Base-by-base conservation (phyloP, 208 protist genomes). In the Trypanosoma conorhini region DNA sequence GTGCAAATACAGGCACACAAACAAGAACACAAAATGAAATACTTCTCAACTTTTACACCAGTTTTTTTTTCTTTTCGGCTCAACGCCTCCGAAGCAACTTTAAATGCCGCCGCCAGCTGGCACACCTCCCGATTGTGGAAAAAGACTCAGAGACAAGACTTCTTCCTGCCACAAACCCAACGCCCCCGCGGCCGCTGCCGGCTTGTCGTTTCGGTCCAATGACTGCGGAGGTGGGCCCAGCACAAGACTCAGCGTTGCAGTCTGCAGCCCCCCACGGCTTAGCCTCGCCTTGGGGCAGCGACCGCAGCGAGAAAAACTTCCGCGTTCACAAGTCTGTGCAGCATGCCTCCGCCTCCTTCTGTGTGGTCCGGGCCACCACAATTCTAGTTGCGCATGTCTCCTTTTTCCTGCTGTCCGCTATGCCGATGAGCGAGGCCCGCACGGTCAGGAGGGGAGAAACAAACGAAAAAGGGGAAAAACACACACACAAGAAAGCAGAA, bases 1-100 rank as follows among this genome's bases (percentile, higher is more conserved):
- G 33, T 38, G 33, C 33, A 38, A 38, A 38, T 38, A 38, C 15
- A 1, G 8, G 17, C 42, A 46, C 1, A 12, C 15, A 46, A 10
- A 12, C 42, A 62, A 50, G 33, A 63, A 51, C 9, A 12, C 42
- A 62, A 50, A 51, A 63, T 31, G 12, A 63, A 51, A 51, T 42
- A 19, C 30, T 46, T 22, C 28, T 19, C 31, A 52, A 65, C 19
- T 12, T 15, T 21, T 24, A 62, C 2, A 62, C 15, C 12, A 44
- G 33, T 30, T 60, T 3, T 60, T 60, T 60, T 63, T 40, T 13
- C n/a, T 30, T 65, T 54, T 52, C 19, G 40, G 21, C 56, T n/a
- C 56, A 61, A 61, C 19, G 30, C 38, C 31, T 42, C 13, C 31
- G 30, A 40, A 26, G 44, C 31, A 61, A 22, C 26, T 35, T 61